Base-by-base conservation (phyloP, 257 asterid genomes). In the Solanum paucissectum region DNA sequence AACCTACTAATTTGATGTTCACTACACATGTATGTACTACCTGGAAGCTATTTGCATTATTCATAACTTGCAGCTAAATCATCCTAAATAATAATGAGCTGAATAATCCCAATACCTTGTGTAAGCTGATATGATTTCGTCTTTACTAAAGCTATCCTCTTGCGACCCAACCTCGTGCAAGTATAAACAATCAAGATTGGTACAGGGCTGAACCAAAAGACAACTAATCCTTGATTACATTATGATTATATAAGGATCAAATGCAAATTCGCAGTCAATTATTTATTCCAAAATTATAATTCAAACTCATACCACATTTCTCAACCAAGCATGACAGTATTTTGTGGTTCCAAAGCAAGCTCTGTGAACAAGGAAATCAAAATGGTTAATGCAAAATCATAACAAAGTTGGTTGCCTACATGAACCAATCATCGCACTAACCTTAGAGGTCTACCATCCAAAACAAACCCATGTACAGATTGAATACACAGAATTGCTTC, bases 401-500 rank as follows among this genome's bases (percentile, higher is more conserved):
- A 44, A 27, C 23, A 27, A 79, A 16, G 40, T 29, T 79, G 58
- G 27, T 49, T 79, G 66, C 27, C 5, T 27, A 79, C 83, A 46
- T 14, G 49, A 44, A 62, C 71, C 71, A 46, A 85, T 69, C 72
- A 86, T 87, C 74, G 89, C 55, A 87, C 93, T 90, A 58, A 92
- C 99, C 92, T 95, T 91, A 97, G 89, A 84, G 94, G 89, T 88
- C 92, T 94, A 77, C 95, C 95, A 87, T 97, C 99, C 93, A 95
- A 91, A 81, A 93, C 83, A 93, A 91, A 97, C 81, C 98, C 98
- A 94, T 97, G 98, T 81, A 95, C 98, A 9, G 97, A 92, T 92
- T 95, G 99, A 88, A 97, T 97, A 88, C 99, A 95, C 11, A 98
- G 94, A 84, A 95, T 93, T 64, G 98, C 99, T 88, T 97, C 99